Percentiles rank a stretch among this genome's conserved stretches.
Evolutionary conservation across 441 rosid genomes (phyloP).

Genomic region (Flueggea neowawraea): DNA sequence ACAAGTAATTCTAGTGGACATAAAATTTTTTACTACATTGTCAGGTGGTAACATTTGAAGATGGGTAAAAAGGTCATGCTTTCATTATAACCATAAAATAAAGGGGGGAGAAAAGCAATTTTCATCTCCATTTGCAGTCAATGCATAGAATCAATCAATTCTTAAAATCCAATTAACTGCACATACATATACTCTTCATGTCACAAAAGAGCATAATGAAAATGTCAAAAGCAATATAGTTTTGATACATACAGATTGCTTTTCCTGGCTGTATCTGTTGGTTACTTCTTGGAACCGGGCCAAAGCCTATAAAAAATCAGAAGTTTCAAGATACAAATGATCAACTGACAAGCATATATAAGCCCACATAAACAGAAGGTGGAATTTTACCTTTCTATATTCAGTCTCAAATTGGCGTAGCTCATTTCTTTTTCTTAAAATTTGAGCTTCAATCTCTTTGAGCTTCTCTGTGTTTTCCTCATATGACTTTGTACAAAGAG

Average conservation of each 20-base stretch:
- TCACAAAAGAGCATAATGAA: too few species aligned
- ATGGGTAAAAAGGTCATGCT: too few species aligned
- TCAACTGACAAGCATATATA: not conserved
- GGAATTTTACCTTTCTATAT: slow-evolving; percentile 69
- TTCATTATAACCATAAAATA: too few species aligned
- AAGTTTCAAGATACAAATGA: slow-evolving; percentile 6
- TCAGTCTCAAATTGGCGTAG: slow-evolving; percentile 91
- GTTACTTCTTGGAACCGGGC: slow-evolving; percentile 94
- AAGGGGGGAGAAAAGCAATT: too few species aligned
- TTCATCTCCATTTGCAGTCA: too few species aligned
- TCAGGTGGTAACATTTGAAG: too few species aligned
- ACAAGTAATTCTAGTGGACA: too few species aligned
- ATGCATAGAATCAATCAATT: too few species aligned
- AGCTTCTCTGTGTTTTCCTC: slow-evolving; percentile 79
- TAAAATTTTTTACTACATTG: too few species aligned
- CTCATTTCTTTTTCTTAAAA: slow-evolving; percentile 83
- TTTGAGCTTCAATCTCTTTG: slow-evolving; percentile 85
- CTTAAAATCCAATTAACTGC: too few species aligned
- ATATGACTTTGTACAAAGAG: slow-evolving; percentile 79
- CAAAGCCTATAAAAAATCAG: slow-evolving; percentile 62
- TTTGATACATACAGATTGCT: slow-evolving; percentile 67
- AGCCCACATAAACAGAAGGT: not conserved
- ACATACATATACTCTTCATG: too few species aligned
- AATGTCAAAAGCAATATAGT: not conserved
- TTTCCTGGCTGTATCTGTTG: slow-evolving; percentile 83